Conservation (phyloP, 768 basidiomycete genomes). For the Trametes meyenii region DNA sequence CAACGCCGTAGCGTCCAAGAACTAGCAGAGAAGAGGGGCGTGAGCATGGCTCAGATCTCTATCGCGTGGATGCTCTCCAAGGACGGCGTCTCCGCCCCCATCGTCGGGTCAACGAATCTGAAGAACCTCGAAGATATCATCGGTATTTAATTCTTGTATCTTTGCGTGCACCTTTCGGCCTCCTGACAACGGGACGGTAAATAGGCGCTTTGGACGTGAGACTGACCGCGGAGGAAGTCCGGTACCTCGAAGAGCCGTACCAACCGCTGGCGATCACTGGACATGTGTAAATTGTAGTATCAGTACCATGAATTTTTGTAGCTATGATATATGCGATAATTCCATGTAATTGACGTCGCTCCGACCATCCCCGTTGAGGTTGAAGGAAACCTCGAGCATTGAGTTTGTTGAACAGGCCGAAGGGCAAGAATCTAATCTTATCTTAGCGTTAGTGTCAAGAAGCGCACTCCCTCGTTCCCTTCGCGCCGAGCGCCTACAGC, state of each 20-base stretch:
- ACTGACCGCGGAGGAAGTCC: slow-evolving; percentile 50
- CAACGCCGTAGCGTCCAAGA: slow-evolving; percentile 31
- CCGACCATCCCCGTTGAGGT: too few species aligned
- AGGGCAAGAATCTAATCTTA: too few species aligned
- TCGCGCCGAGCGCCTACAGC: too few species aligned
- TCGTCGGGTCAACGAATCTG: slow-evolving; percentile 45
- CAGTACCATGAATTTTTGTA: neutral
- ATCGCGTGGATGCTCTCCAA: slow-evolving; percentile 30
- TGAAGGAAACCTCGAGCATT: too few species aligned
- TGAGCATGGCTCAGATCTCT: slow-evolving; percentile 46
- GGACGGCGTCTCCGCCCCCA: slow-evolving; percentile 44
- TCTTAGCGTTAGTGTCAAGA: too few species aligned
- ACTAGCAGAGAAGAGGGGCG: slow-evolving; percentile 42
- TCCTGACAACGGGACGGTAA: neutral
- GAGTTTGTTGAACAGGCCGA: too few species aligned
- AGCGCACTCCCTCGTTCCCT: too few species aligned
- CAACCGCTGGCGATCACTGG: neutral
- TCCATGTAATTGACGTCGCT: neutral
- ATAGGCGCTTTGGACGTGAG: neutral
- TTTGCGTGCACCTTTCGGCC: too few species aligned
- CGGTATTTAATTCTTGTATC: slow-evolving; percentile 8
- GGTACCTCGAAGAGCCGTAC: slow-evolving; percentile 59
- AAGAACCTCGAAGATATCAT: slow-evolving; percentile 45
- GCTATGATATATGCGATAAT: neutral
- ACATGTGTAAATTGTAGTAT: neutral